Conservation (phyloP, 2,329 filamentous ascomycete species). For the Falciphora oryzae region DNA sequence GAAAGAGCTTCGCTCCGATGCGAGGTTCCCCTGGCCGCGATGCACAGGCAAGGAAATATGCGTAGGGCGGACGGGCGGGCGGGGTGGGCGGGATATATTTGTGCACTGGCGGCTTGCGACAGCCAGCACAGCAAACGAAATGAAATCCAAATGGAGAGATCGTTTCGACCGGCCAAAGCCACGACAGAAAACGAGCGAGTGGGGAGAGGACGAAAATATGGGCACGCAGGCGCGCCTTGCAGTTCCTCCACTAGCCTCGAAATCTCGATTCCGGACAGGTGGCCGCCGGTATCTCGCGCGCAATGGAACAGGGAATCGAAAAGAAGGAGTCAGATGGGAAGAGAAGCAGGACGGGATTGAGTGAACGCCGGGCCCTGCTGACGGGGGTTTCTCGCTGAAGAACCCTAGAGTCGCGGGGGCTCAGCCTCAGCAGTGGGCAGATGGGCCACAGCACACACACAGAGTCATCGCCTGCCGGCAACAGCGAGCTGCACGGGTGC, state of each 20-base stretch:
- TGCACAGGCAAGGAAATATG: too few species aligned
- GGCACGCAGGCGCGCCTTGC: background rate
- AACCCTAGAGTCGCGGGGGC: background rate
- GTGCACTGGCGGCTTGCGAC: background rate
- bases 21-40: background rate
- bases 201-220: background rate
- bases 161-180: background rate
- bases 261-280: background rate
- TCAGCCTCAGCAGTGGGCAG: slow-evolving; percentile 16
- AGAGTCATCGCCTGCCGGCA: background rate
- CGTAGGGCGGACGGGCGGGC: background rate
- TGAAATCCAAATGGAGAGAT: too few species aligned
- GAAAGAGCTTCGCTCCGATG: background rate
- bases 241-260: too few species aligned
- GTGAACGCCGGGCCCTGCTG: slow-evolving; percentile 15
- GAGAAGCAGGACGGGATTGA: slow-evolving; percentile 9
- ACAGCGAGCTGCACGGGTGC: background rate
- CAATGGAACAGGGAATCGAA: background rate
- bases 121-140: too few species aligned
- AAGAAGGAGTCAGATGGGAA: slow-evolving; percentile 16
- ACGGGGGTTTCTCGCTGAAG: slow-evolving; percentile 11
- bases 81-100: background rate
- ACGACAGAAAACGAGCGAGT: background rate
- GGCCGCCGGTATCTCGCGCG: background rate
- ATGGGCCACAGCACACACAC: background rate